These are phyloP conservation scores for Yamadazyma triangularis DNA, from an alignment of 1,139 yeast species.

Conservation along the genomic window DNA sequence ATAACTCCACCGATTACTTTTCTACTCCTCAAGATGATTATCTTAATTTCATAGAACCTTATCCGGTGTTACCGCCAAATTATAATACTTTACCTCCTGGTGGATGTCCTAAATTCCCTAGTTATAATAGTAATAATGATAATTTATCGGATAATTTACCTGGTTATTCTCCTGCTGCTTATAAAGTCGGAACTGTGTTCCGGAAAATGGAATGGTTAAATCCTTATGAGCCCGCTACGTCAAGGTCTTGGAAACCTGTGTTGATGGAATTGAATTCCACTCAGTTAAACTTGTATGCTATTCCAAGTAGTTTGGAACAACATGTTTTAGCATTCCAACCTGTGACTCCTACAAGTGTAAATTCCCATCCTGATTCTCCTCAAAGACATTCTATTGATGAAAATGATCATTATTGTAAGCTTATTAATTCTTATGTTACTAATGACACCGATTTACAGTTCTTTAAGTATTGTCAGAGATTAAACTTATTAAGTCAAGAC, in stretches of 20 bases:
- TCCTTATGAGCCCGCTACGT: constrained; percentile 59
- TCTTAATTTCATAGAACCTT: constrained; percentile 35
- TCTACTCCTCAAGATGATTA: neutral
- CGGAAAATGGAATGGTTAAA: constrained; percentile 64
- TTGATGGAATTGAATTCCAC: constrained; percentile 71
- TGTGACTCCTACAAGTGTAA: too few relatives aligned
- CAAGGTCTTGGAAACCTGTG: constrained; percentile 59
- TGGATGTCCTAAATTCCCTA: constrained; percentile 49
- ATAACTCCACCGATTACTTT: constrained; percentile 1
- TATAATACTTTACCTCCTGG: constrained; percentile 44
- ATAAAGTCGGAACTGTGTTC: constrained; percentile 47
- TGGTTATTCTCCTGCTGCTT: constrained; percentile 51
- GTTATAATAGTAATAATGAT: constrained; percentile 1
- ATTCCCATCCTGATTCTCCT: too few relatives aligned
- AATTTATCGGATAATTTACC: constrained; percentile 54
- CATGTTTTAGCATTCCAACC: constrained; percentile 18
- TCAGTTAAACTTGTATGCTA: constrained; percentile 58
- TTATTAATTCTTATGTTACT: constrained; percentile 24
- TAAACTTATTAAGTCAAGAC: constrained; percentile 16
- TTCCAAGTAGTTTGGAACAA: constrained; percentile 33
- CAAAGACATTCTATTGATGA: neutral
- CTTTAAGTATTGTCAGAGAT: constrained; percentile 25
- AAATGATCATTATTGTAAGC: constrained; percentile 4
- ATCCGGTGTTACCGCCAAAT: constrained; percentile 47
- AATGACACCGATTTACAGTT: constrained; percentile 36